Evolutionary conservation across 306 rosid species (phyloP).

Genomic region (Benincasa hispida): DNA sequence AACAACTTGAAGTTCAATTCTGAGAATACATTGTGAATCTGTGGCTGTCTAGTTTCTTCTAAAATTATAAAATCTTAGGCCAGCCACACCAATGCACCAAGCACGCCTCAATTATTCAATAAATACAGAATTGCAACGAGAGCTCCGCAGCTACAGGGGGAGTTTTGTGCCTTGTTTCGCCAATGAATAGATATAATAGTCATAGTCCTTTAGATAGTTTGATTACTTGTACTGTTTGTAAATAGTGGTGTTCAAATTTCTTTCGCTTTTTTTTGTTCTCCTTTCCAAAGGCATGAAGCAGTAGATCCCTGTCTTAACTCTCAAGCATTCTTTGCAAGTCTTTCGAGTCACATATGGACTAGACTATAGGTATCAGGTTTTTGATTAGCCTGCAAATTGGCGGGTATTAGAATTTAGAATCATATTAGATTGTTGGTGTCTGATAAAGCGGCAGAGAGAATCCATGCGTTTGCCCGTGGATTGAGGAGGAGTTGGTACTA

Average conservation of each 20-base stretch:
- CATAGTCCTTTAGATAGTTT: not conserved
- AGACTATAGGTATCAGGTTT: not conserved
- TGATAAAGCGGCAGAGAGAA: not conserved
- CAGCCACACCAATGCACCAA: not conserved
- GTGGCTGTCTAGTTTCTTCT: not conserved
- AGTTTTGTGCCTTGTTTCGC: not conserved
- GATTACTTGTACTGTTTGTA: not conserved
- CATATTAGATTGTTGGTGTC: not conserved
- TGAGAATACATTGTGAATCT: not conserved
- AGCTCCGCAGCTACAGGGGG: not conserved
- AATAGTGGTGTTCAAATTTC: not conserved
- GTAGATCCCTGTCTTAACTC: not conserved
- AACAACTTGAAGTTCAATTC: not conserved
- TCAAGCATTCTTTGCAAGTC: not conserved
- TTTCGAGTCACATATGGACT: not conserved
- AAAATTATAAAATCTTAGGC: not conserved
- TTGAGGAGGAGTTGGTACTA: not conserved
- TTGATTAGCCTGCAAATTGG: not conserved
- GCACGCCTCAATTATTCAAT: not conserved
- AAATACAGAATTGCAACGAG: not conserved
- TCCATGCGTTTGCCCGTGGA: not conserved
- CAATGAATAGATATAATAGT: not conserved
- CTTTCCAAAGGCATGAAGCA: not conserved
- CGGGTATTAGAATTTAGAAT: not conserved
- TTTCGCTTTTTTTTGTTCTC: not conserved